These are phyloP conservation scores for Corylus heterophylla DNA, from an alignment of 306 rosid species.

Conservation along the genomic window DNA sequence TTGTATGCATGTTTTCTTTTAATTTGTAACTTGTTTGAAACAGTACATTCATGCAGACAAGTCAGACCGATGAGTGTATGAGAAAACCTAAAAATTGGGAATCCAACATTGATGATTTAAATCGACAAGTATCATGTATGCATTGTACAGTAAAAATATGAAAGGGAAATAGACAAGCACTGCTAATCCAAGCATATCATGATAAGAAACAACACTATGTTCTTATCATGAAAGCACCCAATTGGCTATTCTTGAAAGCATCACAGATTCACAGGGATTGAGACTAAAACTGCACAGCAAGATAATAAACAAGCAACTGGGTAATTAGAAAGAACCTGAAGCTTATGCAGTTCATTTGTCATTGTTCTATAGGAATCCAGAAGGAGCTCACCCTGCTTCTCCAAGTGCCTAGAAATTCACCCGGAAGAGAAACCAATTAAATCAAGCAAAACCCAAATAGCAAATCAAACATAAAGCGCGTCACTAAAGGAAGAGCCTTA, in stretches of 20 bases:
- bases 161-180: not conserved
- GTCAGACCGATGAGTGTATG: not conserved
- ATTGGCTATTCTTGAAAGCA: not conserved
- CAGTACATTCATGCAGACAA: not conserved
- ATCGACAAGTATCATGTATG: not conserved
- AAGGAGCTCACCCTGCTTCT: conserved; percentile 54
- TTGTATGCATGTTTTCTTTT: not conserved
- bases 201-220: not conserved
- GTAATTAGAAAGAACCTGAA: conserved; percentile 35
- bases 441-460: not conserved
- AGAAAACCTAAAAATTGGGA: not conserved
- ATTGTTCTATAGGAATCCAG: conserved; percentile 44
- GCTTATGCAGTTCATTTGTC: conserved; percentile 47
- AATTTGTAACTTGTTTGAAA: not conserved
- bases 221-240: not conserved
- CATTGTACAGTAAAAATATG: not conserved
- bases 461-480: not conserved
- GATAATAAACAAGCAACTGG: not conserved
- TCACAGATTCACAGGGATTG: not conserved
- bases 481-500: conserved; percentile 8
- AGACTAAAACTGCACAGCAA: not conserved
- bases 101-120: not conserved
- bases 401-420: conserved; percentile 46
- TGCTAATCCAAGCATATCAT: not conserved
- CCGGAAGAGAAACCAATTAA: not conserved